phyloP scores from a whole-genome alignment of 1,284 basidiomycete genomes.

The Trametes polyzona region DNA sequence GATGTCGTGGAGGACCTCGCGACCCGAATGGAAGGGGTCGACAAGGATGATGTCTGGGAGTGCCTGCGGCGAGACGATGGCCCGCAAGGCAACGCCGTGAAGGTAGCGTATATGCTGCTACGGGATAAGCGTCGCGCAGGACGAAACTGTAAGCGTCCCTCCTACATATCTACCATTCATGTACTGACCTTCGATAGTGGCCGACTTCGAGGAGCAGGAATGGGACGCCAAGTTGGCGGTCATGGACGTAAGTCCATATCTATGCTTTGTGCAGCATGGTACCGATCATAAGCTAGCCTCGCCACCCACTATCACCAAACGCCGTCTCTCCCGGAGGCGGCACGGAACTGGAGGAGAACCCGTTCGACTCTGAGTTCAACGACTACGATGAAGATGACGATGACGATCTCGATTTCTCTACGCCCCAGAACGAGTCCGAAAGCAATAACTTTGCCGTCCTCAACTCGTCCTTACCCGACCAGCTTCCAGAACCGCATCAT shows the following conservation, averaged over 20 bases:
- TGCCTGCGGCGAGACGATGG: constrained; percentile 82
- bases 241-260: constrained; percentile 64
- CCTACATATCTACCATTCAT: not conserved
- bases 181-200: constrained; percentile 51
- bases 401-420: constrained; percentile 64
- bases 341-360: constrained; percentile 66
- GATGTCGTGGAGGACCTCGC: constrained; percentile 87
- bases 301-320: constrained; percentile 52
- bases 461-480: constrained; percentile 77
- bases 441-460: constrained; percentile 82
- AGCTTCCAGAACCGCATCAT: constrained; percentile 54
- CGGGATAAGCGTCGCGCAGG: constrained; percentile 88
- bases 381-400: constrained; percentile 61
- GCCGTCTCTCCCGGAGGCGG: constrained; percentile 61
- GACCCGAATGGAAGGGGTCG: constrained; percentile 75
- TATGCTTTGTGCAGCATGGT: not conserved
- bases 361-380: constrained; percentile 75
- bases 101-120: constrained; percentile 95
- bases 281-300: constrained; percentile 50
- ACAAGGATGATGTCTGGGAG: constrained; percentile 85
- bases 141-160: constrained; percentile 66
- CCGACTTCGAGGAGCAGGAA: constrained; percentile 77
- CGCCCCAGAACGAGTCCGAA: constrained; percentile 49
- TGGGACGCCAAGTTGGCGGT: constrained; percentile 78
- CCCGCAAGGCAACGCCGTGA: constrained; percentile 89